Percentiles rank a stretch among this genome's conserved stretches.
phyloP scores from a whole-genome alignment of 176 grass and related monocot genomes.

The Hordeum marinum region DNA sequence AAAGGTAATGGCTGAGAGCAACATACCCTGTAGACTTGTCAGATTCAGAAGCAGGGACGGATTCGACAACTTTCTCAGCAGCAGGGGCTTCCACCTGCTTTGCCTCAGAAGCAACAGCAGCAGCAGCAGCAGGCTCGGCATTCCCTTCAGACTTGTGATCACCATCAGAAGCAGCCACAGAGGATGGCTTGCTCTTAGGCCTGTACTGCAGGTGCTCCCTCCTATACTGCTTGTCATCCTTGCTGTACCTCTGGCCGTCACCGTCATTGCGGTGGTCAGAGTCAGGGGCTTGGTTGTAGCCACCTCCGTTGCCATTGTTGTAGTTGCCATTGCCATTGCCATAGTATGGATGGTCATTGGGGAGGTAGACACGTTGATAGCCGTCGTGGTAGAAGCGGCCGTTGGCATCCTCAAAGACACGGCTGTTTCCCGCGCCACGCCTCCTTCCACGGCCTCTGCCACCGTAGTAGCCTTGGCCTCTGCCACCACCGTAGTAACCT shows the following conservation, averaged over 20 bases:
- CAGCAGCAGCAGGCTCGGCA: background rate
- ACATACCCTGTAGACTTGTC: background rate
- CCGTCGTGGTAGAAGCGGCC: background rate
- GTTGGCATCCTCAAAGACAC: background rate
- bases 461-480: no score
- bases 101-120: background rate
- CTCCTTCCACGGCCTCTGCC: background rate
- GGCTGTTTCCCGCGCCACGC: background rate
- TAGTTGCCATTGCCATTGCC: background rate
- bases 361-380: background rate
- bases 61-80: background rate
- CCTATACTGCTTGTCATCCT: background rate
- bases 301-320: background rate
- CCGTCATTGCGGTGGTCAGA: background rate
- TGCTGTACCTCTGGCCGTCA: background rate
- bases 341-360: background rate
- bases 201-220: background rate
- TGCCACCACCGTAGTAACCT: no score
- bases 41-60: constrained; percentile 7
- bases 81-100: background rate
- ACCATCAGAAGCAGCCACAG: constrained; percentile 25
- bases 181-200: background rate
- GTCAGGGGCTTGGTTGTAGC: background rate
- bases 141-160: constrained; percentile 18
- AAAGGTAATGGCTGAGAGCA: background rate